Base-by-base conservation (phyloP, 495 filamentous ascomycete species). In the Chaetomium fimeti region DNA sequence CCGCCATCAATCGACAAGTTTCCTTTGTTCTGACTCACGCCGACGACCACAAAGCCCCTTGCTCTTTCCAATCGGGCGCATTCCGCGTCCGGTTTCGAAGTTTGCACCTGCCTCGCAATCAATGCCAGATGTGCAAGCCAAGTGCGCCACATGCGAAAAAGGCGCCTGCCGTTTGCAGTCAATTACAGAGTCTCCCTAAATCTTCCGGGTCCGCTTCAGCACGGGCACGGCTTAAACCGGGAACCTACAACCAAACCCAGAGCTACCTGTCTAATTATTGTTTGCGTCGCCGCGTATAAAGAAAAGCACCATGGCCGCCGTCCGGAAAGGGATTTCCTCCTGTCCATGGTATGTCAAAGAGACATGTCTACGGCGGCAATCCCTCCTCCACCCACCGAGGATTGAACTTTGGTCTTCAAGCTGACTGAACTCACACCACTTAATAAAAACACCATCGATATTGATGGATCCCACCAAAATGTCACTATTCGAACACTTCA, bases 401-500 rank as follows among this genome's bases (percentile, higher is more conserved):
- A 29, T 28, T 22, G 8, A 25, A 27, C 36, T 9, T 57, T 18
- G 9, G 27, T 11, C 38, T 52, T 9, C 6, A 36, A 32, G 29
- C 49, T n/a, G 16, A 49, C 20, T 49, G 6, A 20, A n/a, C n/a
- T 11, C 45, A 20, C 18, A 49, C 16, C 15, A 18, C 45, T 20
- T 28, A 55, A 57, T 11, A 9, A 22, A 16, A 18, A 40, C 32
- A 57, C 11, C 54, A 43, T 24, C 54, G 25, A 16, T 13, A 49
- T 2, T 36, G 12, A 36, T 36, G 32, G 8, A 20, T 5, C 29
- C 9, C 18, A 2, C 15, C 45, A 52, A 52, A 24, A 60, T 64
- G 57, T 63, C 45, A n/a, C 45, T 24, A n/a, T 20, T 67, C 29
- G 32, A 57, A 3, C 51, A 62, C 55, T 69, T 75, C 40, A 71